These are phyloP conservation scores for Pistacia atlantica DNA, from an alignment of 345 rosid species.

Conservation along the genomic window DNA sequence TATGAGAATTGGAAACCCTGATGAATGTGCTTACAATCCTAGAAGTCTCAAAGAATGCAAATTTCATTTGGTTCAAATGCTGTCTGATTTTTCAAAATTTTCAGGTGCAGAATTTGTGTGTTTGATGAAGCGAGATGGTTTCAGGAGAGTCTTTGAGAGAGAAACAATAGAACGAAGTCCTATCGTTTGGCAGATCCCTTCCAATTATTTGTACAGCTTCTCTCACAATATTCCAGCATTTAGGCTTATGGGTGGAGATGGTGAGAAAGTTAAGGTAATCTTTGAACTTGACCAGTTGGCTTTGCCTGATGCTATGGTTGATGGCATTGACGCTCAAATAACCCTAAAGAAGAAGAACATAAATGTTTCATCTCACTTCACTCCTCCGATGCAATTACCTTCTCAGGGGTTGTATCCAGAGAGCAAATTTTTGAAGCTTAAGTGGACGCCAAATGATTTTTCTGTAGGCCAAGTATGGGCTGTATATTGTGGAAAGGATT, in stretches of 20 bases:
- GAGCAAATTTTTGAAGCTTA: neutral
- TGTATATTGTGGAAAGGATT: slow-evolving; percentile 11
- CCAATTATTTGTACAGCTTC: slow-evolving; percentile 16
- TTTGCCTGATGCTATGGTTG: slow-evolving; percentile 5
- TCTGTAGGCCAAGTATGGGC: slow-evolving; percentile 8
- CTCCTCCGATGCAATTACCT: neutral
- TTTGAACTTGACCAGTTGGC: slow-evolving; percentile 18
- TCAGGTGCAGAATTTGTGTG: neutral
- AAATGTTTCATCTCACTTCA: neutral
- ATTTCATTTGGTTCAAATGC: slow-evolving; percentile 18
- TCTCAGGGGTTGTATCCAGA: neutral
- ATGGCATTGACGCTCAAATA: neutral
- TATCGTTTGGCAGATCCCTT: slow-evolving; percentile 8
- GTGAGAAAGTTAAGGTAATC: neutral
- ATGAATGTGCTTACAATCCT: slow-evolving; percentile 17
- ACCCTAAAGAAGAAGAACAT: neutral
- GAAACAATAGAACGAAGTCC: neutral
- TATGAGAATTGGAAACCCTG: slow-evolving; percentile 17
- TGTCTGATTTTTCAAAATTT: slow-evolving; percentile 14
- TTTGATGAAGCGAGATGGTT: slow-evolving; percentile 17
- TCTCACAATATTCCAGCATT: slow-evolving; percentile 14
- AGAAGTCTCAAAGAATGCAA: slow-evolving; percentile 5
- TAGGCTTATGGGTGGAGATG: slow-evolving; percentile 12
- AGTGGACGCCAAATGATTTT: neutral
- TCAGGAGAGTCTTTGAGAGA: slow-evolving; percentile 23